Conservation (phyloP, 208 protist genomes). For the Naegleria fowleri region DNA sequence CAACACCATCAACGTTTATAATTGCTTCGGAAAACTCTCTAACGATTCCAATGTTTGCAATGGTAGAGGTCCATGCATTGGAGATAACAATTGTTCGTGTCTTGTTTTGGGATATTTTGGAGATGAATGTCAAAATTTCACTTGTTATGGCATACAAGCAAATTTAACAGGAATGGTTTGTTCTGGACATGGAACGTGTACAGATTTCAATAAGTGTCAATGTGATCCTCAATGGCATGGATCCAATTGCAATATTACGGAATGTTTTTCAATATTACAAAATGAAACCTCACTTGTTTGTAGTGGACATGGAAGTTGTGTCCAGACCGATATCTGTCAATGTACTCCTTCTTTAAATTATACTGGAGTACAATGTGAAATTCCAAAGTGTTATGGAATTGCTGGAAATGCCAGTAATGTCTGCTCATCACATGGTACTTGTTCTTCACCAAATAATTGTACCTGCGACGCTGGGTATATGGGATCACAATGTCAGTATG, state of each 20-base stretch:
- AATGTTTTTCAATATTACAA: background rate
- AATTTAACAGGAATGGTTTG: background rate
- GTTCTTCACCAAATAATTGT: background rate
- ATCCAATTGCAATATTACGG: background rate
- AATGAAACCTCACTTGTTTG: background rate
- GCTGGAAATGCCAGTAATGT: background rate
- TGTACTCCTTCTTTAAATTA: background rate
- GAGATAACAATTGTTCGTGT: background rate
- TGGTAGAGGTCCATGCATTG: background rate
- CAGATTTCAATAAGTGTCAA: background rate
- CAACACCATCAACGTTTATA: background rate
- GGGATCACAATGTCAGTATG: background rate
- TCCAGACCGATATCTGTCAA: background rate
- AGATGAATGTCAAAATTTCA: background rate
- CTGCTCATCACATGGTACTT: background rate
- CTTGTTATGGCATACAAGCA: background rate
- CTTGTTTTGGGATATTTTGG: background rate
- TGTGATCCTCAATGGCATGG: background rate
- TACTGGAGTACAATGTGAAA: background rate
- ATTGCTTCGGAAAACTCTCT: background rate
- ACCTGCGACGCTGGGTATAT: background rate
- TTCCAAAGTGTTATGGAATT: background rate
- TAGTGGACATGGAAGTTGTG: background rate
- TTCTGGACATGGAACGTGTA: background rate
- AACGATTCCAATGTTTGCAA: background rate